These are phyloP conservation scores for Trichosanthes truncata DNA, from an alignment of 306 rosid species.

Conservation along the genomic window DNA sequence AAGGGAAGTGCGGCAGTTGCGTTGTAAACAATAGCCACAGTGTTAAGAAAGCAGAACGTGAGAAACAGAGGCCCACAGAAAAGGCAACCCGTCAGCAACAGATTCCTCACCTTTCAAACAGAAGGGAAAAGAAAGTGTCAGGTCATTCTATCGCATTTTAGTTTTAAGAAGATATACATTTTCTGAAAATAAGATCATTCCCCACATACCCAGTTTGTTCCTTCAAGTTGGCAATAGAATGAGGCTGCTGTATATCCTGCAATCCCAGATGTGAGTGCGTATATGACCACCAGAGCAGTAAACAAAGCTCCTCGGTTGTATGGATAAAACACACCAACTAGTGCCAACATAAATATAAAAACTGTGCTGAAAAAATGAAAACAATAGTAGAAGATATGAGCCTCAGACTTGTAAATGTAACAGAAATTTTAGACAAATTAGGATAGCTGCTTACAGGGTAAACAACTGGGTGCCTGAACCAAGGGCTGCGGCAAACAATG, in stretches of 20 bases:
- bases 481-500: conserved; percentile 81
- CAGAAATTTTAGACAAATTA: neutral
- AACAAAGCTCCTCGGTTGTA: conserved; percentile 94
- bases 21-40: conserved; percentile 84
- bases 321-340: conserved; percentile 93
- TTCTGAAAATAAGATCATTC: conserved; percentile 7
- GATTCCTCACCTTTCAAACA: conserved; percentile 72
- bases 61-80: conserved; percentile 93
- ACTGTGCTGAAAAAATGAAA: conserved; percentile 59
- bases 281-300: conserved; percentile 87
- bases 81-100: conserved; percentile 88
- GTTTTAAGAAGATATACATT: neutral
- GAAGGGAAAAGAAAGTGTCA: conserved; percentile 6
- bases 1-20: conserved; percentile 98
- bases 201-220: conserved; percentile 68
- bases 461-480: conserved; percentile 95
- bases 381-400: conserved; percentile 11
- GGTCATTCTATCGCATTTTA: conserved; percentile 2
- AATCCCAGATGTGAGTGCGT: conserved; percentile 94
- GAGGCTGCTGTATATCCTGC: conserved; percentile 89
- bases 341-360: conserved; percentile 85
- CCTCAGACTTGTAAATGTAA: neutral
- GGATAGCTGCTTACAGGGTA: conserved; percentile 62
- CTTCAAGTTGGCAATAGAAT: conserved; percentile 93
- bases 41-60: conserved; percentile 93